These are phyloP conservation scores for Pichia cabralensis DNA, from an alignment of 805 yeast genomes.

Conservation along the genomic window DNA sequence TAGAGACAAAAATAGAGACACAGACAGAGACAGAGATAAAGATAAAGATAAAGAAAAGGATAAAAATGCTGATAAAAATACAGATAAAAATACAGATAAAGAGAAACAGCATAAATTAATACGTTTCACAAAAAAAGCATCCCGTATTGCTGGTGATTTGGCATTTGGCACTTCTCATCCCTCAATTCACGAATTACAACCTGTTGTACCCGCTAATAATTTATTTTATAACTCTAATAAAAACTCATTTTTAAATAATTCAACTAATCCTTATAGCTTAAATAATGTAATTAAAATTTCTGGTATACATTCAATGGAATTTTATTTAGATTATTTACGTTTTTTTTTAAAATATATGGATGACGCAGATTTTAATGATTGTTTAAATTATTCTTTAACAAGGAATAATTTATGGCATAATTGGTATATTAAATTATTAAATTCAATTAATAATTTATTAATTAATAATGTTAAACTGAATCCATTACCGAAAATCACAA, in stretches of 20 bases:
- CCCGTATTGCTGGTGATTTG: constrained; percentile 23
- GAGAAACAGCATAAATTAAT: constrained; percentile 7
- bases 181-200: too few species aligned
- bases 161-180: too few species aligned
- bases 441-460: not conserved
- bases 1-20: too few species aligned
- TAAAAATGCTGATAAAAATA: too few species aligned
- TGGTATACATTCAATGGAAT: constrained; percentile 15
- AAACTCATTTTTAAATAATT: too few species aligned
- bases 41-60: too few species aligned
- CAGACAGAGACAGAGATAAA: too few species aligned
- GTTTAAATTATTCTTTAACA: constrained; percentile 23
- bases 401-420: constrained; percentile 23
- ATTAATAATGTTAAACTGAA: too few species aligned
- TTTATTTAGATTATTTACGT: constrained; percentile 22
- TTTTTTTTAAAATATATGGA: constrained; percentile 25
- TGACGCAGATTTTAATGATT: constrained; percentile 24
- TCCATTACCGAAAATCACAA: constrained; percentile 10
- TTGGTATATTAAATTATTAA: constrained; percentile 20
- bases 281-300: constrained; percentile 11
- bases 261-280: too few species aligned
- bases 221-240: too few species aligned
- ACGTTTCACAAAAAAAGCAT: constrained; percentile 21
- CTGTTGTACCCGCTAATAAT: too few species aligned
- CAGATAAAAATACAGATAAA: too few species aligned